A percentile compares a stretch with the other conserved stretches of the same genome.
Evolutionary conservation across 257 asterid genomes (phyloP).

Genomic region (Mentha longifolia): DNA sequence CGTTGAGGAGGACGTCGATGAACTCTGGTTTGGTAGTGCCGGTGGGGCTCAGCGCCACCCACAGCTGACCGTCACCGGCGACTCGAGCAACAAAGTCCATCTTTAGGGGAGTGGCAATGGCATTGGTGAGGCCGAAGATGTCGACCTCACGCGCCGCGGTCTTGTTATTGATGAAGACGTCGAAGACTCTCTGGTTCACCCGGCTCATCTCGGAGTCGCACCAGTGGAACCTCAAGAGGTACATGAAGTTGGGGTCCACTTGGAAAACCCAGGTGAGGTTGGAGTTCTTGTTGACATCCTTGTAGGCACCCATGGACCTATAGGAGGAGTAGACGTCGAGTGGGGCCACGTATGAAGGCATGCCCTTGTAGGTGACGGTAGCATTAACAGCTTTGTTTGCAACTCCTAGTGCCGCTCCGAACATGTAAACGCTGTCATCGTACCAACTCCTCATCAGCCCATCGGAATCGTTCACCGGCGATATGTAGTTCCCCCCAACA

Average conservation of each 20-base stretch:
- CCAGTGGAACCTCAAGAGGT: slow-evolving; percentile 87
- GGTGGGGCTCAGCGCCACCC: slow-evolving; percentile 66
- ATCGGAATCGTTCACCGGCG: slow-evolving; percentile 63
- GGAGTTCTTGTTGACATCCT: slow-evolving; percentile 43
- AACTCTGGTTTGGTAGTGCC: slow-evolving; percentile 38
- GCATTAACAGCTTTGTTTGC: slow-evolving; percentile 34
- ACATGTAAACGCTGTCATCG: slow-evolving; percentile 68
- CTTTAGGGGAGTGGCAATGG: slow-evolving; percentile 47
- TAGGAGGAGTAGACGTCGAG: slow-evolving; percentile 55
- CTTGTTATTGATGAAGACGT: slow-evolving; percentile 62
- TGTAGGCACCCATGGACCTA: slow-evolving; percentile 68
- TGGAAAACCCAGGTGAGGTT: slow-evolving; percentile 82
- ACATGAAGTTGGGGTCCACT: slow-evolving; percentile 73
- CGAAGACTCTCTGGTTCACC: slow-evolving; percentile 65
- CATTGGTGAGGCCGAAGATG: slow-evolving; percentile 26
- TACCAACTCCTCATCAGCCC: slow-evolving; percentile 90
- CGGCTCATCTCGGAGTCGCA: slow-evolving; percentile 70
- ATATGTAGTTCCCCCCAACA: slow-evolving; percentile 72
- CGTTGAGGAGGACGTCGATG: slow-evolving; percentile 68
- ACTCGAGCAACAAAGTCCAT: slow-evolving; percentile 62
- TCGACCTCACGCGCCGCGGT: slow-evolving; percentile 59
- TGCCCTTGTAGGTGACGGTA: slow-evolving; percentile 40
- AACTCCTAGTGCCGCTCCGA: slow-evolving; percentile 55
- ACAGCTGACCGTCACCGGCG: slow-evolving; percentile 38
- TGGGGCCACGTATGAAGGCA: slow-evolving; percentile 67